phyloP scores from a whole-genome alignment of 1,284 basidiomycete species.

The Fomitopsis palustris region DNA sequence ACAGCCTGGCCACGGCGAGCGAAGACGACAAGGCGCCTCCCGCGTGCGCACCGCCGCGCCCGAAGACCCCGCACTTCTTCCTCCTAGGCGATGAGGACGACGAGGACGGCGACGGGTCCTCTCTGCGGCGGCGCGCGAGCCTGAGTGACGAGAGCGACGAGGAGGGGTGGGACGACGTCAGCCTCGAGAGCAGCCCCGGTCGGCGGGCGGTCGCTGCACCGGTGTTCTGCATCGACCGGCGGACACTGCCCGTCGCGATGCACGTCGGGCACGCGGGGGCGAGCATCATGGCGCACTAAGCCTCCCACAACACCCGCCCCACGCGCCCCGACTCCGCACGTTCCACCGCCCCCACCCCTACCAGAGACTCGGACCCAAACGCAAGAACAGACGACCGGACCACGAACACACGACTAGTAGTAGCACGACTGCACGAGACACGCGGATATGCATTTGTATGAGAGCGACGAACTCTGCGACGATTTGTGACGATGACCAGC shows the following conservation, averaged over 20 bases:
- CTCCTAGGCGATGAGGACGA: background rate
- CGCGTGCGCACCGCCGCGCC: background rate
- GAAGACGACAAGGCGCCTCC: background rate
- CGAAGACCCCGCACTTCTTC: background rate
- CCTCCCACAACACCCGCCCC: background rate
- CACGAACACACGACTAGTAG: too few species aligned
- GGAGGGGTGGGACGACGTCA: conserved; percentile 2
- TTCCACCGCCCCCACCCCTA: too few species aligned
- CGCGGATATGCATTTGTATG: background rate
- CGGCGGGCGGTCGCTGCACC: background rate
- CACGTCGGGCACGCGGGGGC: background rate
- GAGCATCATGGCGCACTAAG: background rate
- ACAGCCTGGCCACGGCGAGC: background rate
- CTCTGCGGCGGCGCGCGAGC: background rate
- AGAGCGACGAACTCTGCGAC: background rate
- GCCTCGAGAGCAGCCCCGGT: background rate
- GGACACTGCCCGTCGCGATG: background rate
- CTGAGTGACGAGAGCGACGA: background rate
- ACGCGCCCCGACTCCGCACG: too few species aligned
- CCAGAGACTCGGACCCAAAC: too few species aligned
- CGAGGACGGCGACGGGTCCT: background rate
- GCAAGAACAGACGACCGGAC: too few species aligned
- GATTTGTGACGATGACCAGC: background rate
- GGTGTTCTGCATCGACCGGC: background rate
- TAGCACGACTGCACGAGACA: background rate